Conservation (phyloP, 2,329 filamentous ascomycete species). For the Alternaria dauci region DNA sequence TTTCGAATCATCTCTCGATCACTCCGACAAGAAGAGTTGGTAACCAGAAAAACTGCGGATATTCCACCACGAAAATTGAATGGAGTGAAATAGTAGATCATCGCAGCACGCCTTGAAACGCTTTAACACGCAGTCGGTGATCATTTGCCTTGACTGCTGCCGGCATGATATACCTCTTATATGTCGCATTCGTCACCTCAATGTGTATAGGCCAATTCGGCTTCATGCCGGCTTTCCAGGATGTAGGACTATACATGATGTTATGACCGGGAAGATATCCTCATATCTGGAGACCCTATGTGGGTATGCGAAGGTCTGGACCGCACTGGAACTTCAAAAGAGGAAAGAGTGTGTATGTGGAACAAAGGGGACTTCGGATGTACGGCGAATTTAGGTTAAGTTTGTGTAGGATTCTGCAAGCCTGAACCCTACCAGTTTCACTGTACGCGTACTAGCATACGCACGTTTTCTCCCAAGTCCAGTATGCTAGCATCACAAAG, state of each 20-base stretch:
- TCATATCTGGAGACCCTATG: background rate
- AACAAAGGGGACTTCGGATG: background rate
- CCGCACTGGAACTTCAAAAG: slow-evolving; percentile 1
- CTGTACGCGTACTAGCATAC: background rate
- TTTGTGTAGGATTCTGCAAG: background rate
- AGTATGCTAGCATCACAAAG: background rate
- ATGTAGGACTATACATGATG: background rate
- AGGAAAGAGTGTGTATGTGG: background rate
- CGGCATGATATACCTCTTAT: background rate
- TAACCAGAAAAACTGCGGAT: background rate
- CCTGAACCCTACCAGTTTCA: background rate
- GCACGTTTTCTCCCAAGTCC: background rate
- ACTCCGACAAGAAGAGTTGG: slow-evolving; percentile 1
- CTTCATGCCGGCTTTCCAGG: slow-evolving; percentile 3
- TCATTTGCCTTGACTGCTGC: background rate
- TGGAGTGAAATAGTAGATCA: background rate
- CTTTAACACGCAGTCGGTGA: background rate
- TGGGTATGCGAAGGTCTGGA: slow-evolving; percentile 7
- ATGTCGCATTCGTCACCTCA: background rate
- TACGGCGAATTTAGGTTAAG: slow-evolving; percentile 1
- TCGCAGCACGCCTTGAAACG: background rate
- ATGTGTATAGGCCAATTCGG: background rate
- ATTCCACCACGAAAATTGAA: background rate
- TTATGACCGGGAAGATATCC: background rate
- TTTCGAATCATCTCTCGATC: slow-evolving; percentile 2